Base-by-base conservation (phyloP, 805 yeast species). In the Yarrowia sp. region DNA sequence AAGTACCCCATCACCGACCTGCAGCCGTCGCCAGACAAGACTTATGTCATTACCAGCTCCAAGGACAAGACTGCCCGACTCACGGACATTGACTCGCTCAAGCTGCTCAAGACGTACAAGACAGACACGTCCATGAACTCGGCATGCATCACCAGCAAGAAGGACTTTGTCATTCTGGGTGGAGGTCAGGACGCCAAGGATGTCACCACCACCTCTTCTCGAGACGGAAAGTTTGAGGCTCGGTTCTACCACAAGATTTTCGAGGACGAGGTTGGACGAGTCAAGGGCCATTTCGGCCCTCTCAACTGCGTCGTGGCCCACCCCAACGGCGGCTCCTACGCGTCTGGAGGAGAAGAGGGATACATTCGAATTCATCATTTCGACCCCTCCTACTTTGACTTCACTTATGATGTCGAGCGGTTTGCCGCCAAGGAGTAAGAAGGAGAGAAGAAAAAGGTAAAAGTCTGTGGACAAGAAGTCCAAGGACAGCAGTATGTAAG, bases 151-250 rank as follows among this genome's bases (percentile, higher is more conserved):
- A 92, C 99, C 16, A 96, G 98, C 26, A 81, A 86, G 66, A 95
- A 95, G 79, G 93, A 95, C 74, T 93, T 87, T 74, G 89, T 95
- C 67, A 87, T 95, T 58, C 82, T 95, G 67, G 99, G 98, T 63
- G 99, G 99, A 80, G 99, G 99, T 86, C 98, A 95, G 81, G 98
- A 92, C 72, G 98, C 99, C 43, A 86, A 92, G 78, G 96, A 92
- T 76, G 99, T 95, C 74, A 95, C 99, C 46, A 95, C 98, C n/a
- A 92, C 98, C 28, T 84, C 95, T 46, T 86, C 92, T 65, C 82
- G 88, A 56, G 96, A 93, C 77, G 99, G 99, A 80, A 90, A 90
- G 75, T 95, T 95, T 77, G 98, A 95, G 81, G 95, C 98, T 38
- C 85, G 97, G 79, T 90, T 95, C 76, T 91, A 87, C 79, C 98